Evolutionary conservation across 495 filamentous ascomycete genomes (phyloP), one percentile per base, ranked within the genome.

Genomic region (Acidiella bohemica): DNA sequence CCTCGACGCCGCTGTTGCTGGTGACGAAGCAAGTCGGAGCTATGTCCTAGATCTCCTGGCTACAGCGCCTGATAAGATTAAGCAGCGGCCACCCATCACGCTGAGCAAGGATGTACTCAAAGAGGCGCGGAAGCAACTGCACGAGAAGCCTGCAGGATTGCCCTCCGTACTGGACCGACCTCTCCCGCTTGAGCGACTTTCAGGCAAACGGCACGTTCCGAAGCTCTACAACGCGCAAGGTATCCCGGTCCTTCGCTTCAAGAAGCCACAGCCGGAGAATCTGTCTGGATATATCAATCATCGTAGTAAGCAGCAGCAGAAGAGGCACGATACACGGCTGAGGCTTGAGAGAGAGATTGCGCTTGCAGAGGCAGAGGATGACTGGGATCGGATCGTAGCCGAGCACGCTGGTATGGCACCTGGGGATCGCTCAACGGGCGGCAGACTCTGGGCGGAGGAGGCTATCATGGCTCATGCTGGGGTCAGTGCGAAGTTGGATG

Each of bases 231-330:
- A 65, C 43, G 71, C 73, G 2, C 60, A 61, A 26, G 71, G 68
- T 20, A 46, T 81, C n/a, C 80, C 83, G 0, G 78, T 86, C 42
- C 57, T 90, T 30, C 73, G 80, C 18, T 55, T 81, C 36, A 68
- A 65, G 45, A 85, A 84, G 53, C 80, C 80, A 6, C 78, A 84
- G 50, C 67, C 80, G 4, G 48, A 53, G 22, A 59, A 58, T 25
- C 59, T 87, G 3, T 71, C 67, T 44, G 57, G 67, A 3, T 60
- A 80, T 0, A 55, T 90, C 10, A 56, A 65, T 7, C 58, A 69
- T 22, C 77, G 71, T 37, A 45, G 70, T 13, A 8, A 47, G 13
- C 36, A 38, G 32, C 59, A 60, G 7, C 54, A 65, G 13, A 62
- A 50, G 16, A 61, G 67, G 18, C 63, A 64, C 43, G 52, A 55